A percentile compares a stretch with the other conserved stretches of the same genome.
These are phyloP conservation scores for Chrysoporthe puriensis DNA, from an alignment of 2,329 filamentous ascomycete genomes.

Conservation along the genomic window DNA sequence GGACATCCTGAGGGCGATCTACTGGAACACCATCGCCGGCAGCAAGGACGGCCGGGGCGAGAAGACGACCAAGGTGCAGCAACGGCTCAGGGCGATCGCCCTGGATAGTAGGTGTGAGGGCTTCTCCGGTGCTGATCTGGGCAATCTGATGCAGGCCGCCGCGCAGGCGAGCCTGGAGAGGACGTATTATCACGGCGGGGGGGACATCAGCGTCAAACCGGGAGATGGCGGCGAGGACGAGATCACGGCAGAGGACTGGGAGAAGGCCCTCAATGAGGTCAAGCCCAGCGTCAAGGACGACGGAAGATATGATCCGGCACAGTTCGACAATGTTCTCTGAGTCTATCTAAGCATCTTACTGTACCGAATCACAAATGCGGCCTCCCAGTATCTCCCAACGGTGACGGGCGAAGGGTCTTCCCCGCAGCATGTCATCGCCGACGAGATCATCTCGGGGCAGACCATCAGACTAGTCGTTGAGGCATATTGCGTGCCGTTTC, in stretches of 20 bases:
- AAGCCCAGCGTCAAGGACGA: constrained; percentile 53
- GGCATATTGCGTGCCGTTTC: too few relatives aligned
- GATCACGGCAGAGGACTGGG: constrained; percentile 53
- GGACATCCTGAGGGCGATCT: constrained; percentile 78
- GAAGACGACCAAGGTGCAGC: constrained; percentile 1
- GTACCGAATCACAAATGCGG: not conserved
- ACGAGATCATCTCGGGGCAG: too few relatives aligned
- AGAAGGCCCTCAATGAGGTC: constrained; percentile 52
- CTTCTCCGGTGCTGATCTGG: constrained; percentile 73
- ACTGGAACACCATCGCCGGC: constrained; percentile 55
- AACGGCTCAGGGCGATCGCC: constrained; percentile 64
- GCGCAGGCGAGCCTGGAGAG: constrained; percentile 44
- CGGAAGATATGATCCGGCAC: constrained; percentile 43
- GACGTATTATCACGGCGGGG: constrained; percentile 30
- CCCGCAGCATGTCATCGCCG: not conserved
- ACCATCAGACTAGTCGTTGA: too few relatives aligned
- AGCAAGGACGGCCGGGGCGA: constrained; percentile 39
- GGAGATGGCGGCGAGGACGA: constrained; percentile 36
- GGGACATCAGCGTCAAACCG: constrained; percentile 30
- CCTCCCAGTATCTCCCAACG: not conserved
- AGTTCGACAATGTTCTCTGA: constrained; percentile 24
- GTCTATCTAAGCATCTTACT: not conserved
- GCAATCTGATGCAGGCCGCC: constrained; percentile 51
- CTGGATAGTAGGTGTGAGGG: constrained; percentile 68
- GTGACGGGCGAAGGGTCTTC: not conserved